Base-by-base conservation (phyloP, 192 early-diverging fungal genomes). In the Coemansia sp. region DNA sequence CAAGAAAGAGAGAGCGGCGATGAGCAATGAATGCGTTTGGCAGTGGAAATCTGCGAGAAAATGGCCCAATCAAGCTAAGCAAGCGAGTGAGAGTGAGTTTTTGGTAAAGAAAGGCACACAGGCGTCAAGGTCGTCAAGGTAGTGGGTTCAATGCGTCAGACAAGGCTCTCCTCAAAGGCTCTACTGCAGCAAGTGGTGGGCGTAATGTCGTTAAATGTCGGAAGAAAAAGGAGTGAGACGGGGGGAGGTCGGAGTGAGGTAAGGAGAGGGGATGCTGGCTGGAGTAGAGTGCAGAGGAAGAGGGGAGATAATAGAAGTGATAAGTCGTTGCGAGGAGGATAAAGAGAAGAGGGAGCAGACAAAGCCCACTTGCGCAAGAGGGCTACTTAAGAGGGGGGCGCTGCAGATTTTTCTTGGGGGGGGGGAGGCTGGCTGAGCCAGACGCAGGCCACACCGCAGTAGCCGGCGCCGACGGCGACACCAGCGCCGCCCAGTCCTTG, bases 201-300 rank as follows among this genome's bases (percentile, higher is more conserved):
- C 21, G 38, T 42, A 31, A 36, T 2, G 63, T 36, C 63, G 63
- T 65, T 36, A 65, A 65, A 65, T 21, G 45, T n/a, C 63, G 63
- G 63, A 38, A 53, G n/a, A 11, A 41, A 36, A 37, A 38, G 39
- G 52, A 65, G 50, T 31, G 48, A n/a, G 16, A 52, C 23, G 50
- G 61, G 38, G 61, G 26, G 45, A 56, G 61, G 68, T 53, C 60
- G 68, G 62, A 36, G 61, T 53, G 52, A 53, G 62, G 43, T 52
- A 47, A 63, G 71, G 41, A 47, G 65, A 57, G 61, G 62, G 73
- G 58, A 23, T 67, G 31, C 62, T 65, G 64, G 57, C 53, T 62
- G 61, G 50, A 65, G 69, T 63, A 68, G 70, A 63, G 73, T 69
- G 73, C 73, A 66, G 69, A 75, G 73, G 73, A 74, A 65, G 60